phyloP scores from a whole-genome alignment of 305 asterid genomes.

The Plantago coronopus region DNA sequence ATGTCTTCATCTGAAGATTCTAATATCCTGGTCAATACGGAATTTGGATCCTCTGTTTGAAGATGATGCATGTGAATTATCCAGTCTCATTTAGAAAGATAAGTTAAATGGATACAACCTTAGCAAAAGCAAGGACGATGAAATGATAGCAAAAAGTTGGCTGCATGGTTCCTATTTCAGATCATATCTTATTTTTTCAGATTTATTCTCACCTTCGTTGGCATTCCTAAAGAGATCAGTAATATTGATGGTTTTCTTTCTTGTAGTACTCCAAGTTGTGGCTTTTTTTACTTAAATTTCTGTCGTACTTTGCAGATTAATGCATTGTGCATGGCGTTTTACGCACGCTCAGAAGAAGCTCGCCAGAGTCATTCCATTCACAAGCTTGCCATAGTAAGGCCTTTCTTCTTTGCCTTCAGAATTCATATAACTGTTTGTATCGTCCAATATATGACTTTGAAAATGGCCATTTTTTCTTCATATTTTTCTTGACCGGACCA shows the following conservation, averaged over 20 bases:
- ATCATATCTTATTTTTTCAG: too few species aligned
- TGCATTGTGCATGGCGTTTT: constrained; percentile 98
- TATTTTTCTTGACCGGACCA: background rate
- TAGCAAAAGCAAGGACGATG: too few species aligned
- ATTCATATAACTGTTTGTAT: constrained; percentile 20
- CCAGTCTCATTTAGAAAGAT: too few species aligned
- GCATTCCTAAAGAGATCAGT: constrained; percentile 6
- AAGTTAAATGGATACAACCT: too few species aligned
- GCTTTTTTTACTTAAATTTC: constrained; percentile 9
- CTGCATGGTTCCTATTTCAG: too few species aligned
- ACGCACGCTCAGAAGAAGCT: constrained; percentile 95
- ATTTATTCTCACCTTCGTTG: too few species aligned
- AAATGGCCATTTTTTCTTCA: constrained; percentile 1
- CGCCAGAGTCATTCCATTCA: constrained; percentile 94
- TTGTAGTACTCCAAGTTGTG: constrained; percentile 18
- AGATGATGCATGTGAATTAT: too few species aligned
- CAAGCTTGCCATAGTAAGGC: constrained; percentile 88
- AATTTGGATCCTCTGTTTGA: too few species aligned
- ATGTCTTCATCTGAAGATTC: too few species aligned
- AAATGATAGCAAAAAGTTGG: too few species aligned
- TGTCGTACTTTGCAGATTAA: constrained; percentile 52
- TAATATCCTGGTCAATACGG: too few species aligned
- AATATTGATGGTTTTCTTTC: constrained; percentile 4
- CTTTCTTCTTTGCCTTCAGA: constrained; percentile 16
- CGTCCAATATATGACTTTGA: constrained; percentile 19